Percentiles rank a stretch among this genome's conserved stretches.
Conservation (phyloP, 73 alveolate genomes). For the Paramecium caudatum region DNA sequence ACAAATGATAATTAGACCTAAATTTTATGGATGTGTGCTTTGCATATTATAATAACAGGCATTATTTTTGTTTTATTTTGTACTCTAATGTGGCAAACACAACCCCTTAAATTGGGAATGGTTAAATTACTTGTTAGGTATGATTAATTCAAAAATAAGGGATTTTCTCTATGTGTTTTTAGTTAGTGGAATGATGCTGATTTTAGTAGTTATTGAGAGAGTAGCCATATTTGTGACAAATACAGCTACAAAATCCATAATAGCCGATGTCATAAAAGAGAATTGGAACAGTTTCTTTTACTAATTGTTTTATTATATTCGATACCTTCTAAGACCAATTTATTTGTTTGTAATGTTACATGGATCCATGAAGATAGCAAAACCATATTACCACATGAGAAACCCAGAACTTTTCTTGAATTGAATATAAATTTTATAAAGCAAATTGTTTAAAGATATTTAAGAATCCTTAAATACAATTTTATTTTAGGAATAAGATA, state of each 20-base stretch:
- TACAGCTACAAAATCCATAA: neutral
- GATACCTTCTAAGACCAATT: conserved; percentile 23
- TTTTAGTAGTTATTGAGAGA: conserved; percentile 51
- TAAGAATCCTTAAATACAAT: no score
- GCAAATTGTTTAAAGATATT: no score
- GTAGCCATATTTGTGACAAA: conserved; percentile 16
- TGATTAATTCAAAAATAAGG: neutral
- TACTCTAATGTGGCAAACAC: conserved; percentile 63
- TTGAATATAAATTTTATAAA: neutral
- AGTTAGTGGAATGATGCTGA: conserved; percentile 18
- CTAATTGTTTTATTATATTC: neutral
- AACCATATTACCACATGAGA: conserved; percentile 25
- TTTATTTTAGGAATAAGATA: no score
- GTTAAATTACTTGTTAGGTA: conserved; percentile 3
- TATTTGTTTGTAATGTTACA: conserved; percentile 39
- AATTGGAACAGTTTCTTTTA: conserved; percentile 30
- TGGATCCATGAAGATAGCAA: conserved; percentile 50
- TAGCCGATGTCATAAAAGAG: neutral
- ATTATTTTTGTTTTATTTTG: conserved; percentile 14
- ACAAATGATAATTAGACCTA: neutral
- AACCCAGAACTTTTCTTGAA: neutral
- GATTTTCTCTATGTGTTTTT: conserved; percentile 43
- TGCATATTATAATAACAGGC: conserved; percentile 51
- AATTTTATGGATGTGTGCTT: conserved; percentile 26
- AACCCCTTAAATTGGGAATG: conserved; percentile 56